Percentiles rank a stretch among this genome's conserved stretches.
These are phyloP conservation scores for Bonnemaisonia californica DNA, from an alignment of 31 red algal genomes.

Conservation along the genomic window DNA sequence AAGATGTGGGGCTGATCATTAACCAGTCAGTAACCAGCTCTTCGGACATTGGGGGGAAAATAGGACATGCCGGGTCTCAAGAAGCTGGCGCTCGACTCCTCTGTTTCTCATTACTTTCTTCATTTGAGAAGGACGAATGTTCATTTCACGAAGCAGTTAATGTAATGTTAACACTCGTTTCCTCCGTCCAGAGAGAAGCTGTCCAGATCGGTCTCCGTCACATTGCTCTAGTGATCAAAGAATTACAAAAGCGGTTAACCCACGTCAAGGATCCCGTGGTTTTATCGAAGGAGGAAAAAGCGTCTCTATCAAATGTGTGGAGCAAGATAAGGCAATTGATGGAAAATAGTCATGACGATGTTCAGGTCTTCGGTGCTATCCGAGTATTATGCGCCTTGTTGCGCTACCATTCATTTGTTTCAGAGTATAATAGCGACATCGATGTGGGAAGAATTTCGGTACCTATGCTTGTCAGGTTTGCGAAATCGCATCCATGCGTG, in stretches of 20 bases:
- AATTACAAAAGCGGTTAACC: background rate
- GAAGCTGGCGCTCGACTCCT: background rate
- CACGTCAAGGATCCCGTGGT: background rate
- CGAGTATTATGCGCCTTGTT: background rate
- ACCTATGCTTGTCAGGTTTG: background rate
- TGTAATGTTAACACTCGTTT: background rate
- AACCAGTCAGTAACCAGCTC: too few relatives aligned
- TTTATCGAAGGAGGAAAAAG: background rate
- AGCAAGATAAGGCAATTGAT: background rate
- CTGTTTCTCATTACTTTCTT: too few relatives aligned
- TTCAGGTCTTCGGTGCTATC: background rate
- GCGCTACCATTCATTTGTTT: background rate
- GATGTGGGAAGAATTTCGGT: background rate
- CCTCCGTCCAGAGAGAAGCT: background rate
- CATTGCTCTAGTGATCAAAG: background rate
- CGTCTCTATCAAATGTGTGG: background rate
- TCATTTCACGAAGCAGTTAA: background rate
- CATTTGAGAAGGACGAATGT: background rate
- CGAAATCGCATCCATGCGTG: background rate
- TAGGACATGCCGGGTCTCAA: constrained; percentile 3
- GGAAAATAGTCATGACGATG: background rate
- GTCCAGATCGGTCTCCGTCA: background rate
- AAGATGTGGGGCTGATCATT: background rate
- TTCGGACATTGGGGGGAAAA: too few relatives aligned
- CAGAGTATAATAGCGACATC: background rate